Base-by-base conservation (phyloP, 2,329 filamentous ascomycete species). In the Alternaria angustiovoidea region DNA sequence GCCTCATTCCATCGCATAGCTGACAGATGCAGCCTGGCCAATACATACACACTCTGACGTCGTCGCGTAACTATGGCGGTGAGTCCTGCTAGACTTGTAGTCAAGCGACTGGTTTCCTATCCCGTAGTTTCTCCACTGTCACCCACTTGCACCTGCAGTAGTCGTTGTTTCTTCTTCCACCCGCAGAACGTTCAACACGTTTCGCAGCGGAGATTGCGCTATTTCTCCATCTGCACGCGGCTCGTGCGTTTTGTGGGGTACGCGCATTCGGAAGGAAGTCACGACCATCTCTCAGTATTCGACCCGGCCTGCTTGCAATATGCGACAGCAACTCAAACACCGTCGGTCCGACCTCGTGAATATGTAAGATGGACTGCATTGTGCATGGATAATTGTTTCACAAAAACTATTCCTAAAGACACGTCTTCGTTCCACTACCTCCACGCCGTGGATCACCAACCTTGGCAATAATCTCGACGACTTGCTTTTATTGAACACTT, bases 61-160 rank as follows among this genome's bases (percentile, higher is more conserved):
- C 46, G 46, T 49, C 32, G 24, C 14, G 34, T 42, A 48, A 36
- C 14, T 9, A 36, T 43, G 57, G 70, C 71, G 70, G 70, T 73
- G 70, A 71, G 69, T 66, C 59, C 64, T 52, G 64, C 59, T 56
- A 64, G 47, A 62, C 58, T 57, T 57, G 56, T 34, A 51, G 62
- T 62, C 59, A 57, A 64, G 44, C 59, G 59, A 64, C 59, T 60
- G 59, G 59, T 57, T 62, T 52, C 63, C 53, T 43, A 42, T 48
- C 51, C 49, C 51, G 58, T 56, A 46, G 36, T 55, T 47, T 70
- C 61, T 61, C 68, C 63, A 61, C 71, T 64, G 47, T 65, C 61
- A 57, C 58, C 54, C 51, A 61, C 64, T 63, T 63, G 64, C 69
- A 68, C 66, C 65, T 71, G 70, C 67, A 71, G 69, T 69, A 74